Conservation (phyloP, 1,284 basidiomycete genomes). For the Ustilago sp. region DNA sequence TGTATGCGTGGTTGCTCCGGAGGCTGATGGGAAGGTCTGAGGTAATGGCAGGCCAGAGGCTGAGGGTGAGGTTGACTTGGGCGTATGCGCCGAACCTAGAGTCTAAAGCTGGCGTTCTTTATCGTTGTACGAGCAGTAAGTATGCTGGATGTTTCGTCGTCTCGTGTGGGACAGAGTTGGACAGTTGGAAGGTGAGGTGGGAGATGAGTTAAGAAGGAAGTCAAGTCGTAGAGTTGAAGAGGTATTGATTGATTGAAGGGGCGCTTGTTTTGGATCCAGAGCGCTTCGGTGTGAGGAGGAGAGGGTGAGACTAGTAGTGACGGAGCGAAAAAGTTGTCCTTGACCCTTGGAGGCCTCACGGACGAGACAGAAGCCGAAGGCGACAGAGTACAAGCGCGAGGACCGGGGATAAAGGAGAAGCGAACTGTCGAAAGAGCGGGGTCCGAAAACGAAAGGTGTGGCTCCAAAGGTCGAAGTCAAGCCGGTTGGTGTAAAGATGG, state of each 20-base stretch:
- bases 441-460: neutral
- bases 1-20: neutral
- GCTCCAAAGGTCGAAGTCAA: neutral
- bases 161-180: neutral
- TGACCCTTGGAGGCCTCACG: neutral
- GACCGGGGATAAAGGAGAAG: neutral
- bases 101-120: neutral
- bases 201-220: neutral
- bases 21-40: neutral
- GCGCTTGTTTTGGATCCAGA: constrained; percentile 14
- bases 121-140: neutral
- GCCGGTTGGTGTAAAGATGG: neutral
- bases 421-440: neutral
- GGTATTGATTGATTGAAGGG: constrained; percentile 7
- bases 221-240: neutral
- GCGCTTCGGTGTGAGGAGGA: neutral
- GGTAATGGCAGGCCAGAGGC: neutral
- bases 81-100: neutral
- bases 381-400: neutral
- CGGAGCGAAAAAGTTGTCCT: neutral
- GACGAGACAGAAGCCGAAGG: neutral
- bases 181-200: neutral
- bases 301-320: neutral
- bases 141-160: neutral
- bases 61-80: neutral